A percentile compares a stretch with the other conserved stretches of the same genome.
Conservation (phyloP, 2,329 filamentous ascomycete species). For the Aaosphaeria pasadenensis region DNA sequence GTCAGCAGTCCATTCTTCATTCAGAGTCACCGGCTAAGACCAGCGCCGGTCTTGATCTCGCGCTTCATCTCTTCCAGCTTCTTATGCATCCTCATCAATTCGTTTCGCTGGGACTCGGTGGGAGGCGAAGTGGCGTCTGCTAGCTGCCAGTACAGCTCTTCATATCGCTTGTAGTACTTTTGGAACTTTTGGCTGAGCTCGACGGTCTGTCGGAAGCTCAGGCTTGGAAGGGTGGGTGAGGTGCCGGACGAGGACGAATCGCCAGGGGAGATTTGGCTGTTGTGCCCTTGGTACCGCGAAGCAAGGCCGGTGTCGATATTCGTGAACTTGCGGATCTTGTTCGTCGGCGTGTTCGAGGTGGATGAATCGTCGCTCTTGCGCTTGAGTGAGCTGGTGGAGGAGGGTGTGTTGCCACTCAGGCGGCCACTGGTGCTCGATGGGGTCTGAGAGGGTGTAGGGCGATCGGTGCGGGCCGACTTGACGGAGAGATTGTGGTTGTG, state of each 20-base stretch:
- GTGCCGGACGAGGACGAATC: constrained; percentile 34
- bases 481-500: constrained; percentile 33
- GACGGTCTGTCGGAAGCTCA: constrained; percentile 45
- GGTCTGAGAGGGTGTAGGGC: constrained; percentile 25
- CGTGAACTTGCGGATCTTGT: constrained; percentile 32
- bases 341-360: constrained; percentile 24
- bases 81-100: constrained; percentile 53
- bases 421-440: constrained; percentile 27
- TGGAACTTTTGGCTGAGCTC: constrained; percentile 53
- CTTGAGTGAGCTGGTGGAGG: constrained; percentile 37
- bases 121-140: constrained; percentile 42
- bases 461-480: constrained; percentile 32
- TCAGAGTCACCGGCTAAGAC: background rate
- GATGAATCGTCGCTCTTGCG: constrained; percentile 44
- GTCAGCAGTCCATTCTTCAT: too few species aligned
- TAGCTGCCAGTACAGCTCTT: constrained; percentile 51
- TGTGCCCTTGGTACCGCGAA: constrained; percentile 33
- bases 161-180: constrained; percentile 57
- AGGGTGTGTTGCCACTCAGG: constrained; percentile 25
- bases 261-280: constrained; percentile 29
- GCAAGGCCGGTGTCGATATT: constrained; percentile 32
- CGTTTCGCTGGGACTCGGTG: constrained; percentile 48
- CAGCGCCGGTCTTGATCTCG: constrained; percentile 48
- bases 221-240: constrained; percentile 28
- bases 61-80: constrained; percentile 56